Conservation (phyloP, 225 moss, liverwort and hornwort species). For the Pleurozium schreberi region DNA sequence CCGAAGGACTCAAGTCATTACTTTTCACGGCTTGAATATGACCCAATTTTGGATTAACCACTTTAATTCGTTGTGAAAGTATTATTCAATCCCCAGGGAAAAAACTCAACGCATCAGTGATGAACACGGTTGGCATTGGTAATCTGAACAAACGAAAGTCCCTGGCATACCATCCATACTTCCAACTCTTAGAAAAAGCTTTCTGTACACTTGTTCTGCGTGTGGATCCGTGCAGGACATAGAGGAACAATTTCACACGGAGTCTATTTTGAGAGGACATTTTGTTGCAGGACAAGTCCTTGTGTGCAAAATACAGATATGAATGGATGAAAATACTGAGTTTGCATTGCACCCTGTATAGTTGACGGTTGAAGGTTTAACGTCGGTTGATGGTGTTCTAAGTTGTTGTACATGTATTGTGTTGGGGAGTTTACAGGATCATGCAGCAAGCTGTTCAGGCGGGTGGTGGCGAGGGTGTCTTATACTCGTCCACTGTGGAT, state of each 20-base stretch:
- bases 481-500: constrained; percentile 67
- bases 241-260: background rate
- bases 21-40: background rate
- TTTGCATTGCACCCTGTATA: background rate
- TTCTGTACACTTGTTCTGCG: background rate
- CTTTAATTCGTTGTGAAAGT: background rate
- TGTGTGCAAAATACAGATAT: background rate
- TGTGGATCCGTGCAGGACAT: background rate
- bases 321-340: background rate
- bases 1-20: background rate
- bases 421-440: constrained; percentile 26
- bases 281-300: background rate
- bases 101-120: background rate
- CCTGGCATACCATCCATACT: background rate
- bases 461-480: constrained; percentile 48
- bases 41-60: background rate
- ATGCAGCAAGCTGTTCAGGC: constrained; percentile 72
- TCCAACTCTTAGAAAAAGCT: background rate
- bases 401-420: background rate
- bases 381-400: background rate
- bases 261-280: background rate
- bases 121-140: background rate
- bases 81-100: background rate
- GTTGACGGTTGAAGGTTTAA: background rate
- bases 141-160: background rate